Base-by-base conservation (phyloP, 192 early-diverging fungal species). In the Neocallimastix lanati region DNA sequence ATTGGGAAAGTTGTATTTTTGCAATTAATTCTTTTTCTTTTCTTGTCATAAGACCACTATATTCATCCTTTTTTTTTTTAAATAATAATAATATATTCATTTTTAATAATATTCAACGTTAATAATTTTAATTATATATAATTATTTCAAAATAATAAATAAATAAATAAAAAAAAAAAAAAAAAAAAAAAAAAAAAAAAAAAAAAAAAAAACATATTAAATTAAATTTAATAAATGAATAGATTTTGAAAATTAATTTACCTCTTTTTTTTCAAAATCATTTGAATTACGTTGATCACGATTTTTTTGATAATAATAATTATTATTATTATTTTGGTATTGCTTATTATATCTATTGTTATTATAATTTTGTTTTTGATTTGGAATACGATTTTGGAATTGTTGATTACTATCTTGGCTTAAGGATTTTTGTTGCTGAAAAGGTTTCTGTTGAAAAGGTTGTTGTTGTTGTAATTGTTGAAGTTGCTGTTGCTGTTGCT, bases 11-110 rank as follows among this genome's bases (percentile, higher is more conserved):
- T 85, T 99, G 97, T 79, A 98, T 96, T 76, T 92, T 91, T 58
- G 95, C 90, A 83, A 99, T 94, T 37, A 92, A 90, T 78, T 99
- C 96, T 87, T 96, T 98, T 86, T 99, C 96, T 79, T 91, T 89
- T 80, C 92, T 91, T 14, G 93, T 92, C 97, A 99, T 99, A 81
- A 96, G 85, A 36, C 93, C 92, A 78, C 94, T 89, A 83, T 94
- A 96, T 78, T 86, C 88, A 36, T 93, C 87, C 92, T 96, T 67
- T n/a, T 9, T n/a, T n/a, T n/a, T n/a, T n/a, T n/a, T n/a, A n/a
- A n/a, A n/a, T n/a, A n/a, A n/a, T n/a, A n/a, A n/a, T n/a, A n/a
- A n/a, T n/a, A n/a, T n/a, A n/a, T n/a, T n/a, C n/a, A n/a, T n/a
- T n/a, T n/a, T n/a, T n/a, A n/a, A n/a, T n/a, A n/a, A n/a, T n/a